Evolutionary conservation across 2,329 filamentous ascomycete species (phyloP), one percentile per base, ranked within the genome.

Genomic region (Aureobasidium mangrovei): DNA sequence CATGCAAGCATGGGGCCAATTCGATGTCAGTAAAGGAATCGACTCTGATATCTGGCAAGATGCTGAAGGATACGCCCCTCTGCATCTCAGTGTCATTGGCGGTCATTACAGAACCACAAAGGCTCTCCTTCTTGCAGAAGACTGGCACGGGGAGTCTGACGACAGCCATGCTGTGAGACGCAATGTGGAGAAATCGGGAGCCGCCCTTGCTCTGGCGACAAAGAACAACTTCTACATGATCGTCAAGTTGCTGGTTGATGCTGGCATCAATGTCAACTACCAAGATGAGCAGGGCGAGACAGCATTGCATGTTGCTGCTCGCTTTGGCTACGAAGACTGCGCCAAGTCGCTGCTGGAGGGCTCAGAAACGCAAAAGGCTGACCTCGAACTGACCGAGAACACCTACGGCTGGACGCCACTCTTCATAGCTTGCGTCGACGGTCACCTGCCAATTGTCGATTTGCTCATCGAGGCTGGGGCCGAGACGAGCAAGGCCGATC

Each of bases 391-490:
- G 35, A 72, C 79, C 0, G 93, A 98, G 65, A 86, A 85, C 53
- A 85, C 86, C 0, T 97, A 94, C 65, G 83, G 85, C 3, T 98
- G 93, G 91, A 96, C 93, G 0, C 88, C 93, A n/a, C 75, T 98
- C 9, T 93, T 95, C 65, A 86, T 95, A 59, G 88, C 91, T 7
- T 88, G 86, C 53, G 91, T 97, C 2, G 91, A 98, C 64, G 91
- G 91, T 0, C 85, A 90, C 60, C 69, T 89, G 8, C 71, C 78
- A 0, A 81, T 95, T 39, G 87, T 87, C 0, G 79, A 90, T 64
- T 75, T 93, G 27, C 76, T 98, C 4, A 79, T 95, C 39, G 80
- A 85, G 46, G 85, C 86, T 26, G 88, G 88, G 1, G 88, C 89
- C 0, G 82, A 94, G 56, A 72, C 89, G 3, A 83, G 84, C 55